phyloP scores from a whole-genome alignment of 257 asterid species.

The Agastache rugosa region DNA sequence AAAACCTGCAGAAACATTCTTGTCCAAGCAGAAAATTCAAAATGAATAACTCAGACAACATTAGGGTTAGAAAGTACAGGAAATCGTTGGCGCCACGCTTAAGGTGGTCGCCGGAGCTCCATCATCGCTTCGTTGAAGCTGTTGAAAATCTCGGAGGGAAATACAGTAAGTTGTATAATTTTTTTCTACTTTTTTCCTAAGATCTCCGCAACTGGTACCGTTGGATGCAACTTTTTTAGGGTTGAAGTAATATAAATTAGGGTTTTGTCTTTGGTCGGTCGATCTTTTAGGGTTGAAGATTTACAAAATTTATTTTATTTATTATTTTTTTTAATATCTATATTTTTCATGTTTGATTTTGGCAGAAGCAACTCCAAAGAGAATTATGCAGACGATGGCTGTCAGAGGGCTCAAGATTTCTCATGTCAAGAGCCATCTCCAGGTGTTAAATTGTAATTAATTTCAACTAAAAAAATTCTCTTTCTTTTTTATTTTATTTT shows the following conservation, averaged over 20 bases:
- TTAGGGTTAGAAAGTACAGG: slow-evolving; percentile 47
- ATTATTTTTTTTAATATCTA: not conserved
- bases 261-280: not conserved
- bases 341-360: not conserved
- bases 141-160: slow-evolving; percentile 52
- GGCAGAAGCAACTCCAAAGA: slow-evolving; percentile 65
- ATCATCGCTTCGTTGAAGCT: slow-evolving; percentile 47
- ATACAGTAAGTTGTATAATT: slow-evolving; percentile 35
- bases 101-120: slow-evolving; percentile 59
- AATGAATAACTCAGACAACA: slow-evolving; percentile 25
- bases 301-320: not conserved
- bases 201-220: no score
- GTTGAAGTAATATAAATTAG: not conserved
- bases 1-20: slow-evolving; percentile 16
- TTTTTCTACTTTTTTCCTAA: not conserved
- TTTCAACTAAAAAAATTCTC: not conserved
- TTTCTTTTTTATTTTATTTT: not conserved
- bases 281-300: not conserved
- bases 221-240: not conserved
- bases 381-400: slow-evolving; percentile 54
- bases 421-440: slow-evolving; percentile 67
- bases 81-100: slow-evolving; percentile 49
- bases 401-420: slow-evolving; percentile 54
- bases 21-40: not conserved
- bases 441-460: slow-evolving; percentile 40